Evolutionary conservation across 139 green algal genomes (phyloP), one percentile per base, ranked within the genome.

Genomic region (Trebouxia sp.): DNA sequence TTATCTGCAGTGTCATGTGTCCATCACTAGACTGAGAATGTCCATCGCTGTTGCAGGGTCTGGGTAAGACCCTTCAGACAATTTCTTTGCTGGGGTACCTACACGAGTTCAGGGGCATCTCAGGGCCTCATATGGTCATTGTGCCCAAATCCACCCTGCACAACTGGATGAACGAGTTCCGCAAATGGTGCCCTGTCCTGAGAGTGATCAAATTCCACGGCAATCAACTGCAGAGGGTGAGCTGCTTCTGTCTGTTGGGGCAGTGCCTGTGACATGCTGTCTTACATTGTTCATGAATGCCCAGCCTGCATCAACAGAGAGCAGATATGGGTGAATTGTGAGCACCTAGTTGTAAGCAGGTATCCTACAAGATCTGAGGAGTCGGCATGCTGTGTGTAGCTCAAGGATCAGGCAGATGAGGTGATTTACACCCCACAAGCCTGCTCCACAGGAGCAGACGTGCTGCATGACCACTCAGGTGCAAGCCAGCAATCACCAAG

Each of bases 111-210:
- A 89, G 94, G 45, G 96, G 94, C 79, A 99, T 99, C 86, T 92
- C 85, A 11, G 97, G 97, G 15, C 97, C 97, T 6, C 96, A 99
- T 91, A 93, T 99, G 86, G 92, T 99, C 47, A 95, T 99, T 78
- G 94, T 97, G 80, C 97, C 97, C 76, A 99, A 99, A 89, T 98
- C 95, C 42, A 99, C 96, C 22, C 90, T 99, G 81, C 90, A 94
- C 87, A 99, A 99, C 91, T 99, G 97, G 97, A 95, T 98, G 67
- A 98, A 98, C 83, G 97, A 99, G 92, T 97, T 99, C 89, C 82
- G 83, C 32, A 86, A 92, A n/a, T 99, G 97, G 91, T 98, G 93
- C 85, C 97, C 97, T 32, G 69, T 89, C 67, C 91, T 99, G 79
- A 87, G 90, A 24, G 89, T 92, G 8, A 87, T 96, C 83, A 98